A percentile compares a stretch with the other conserved stretches of the same genome.
Conservation (phyloP, 2,329 filamentous ascomycete species). For the Cadophora malorum region DNA sequence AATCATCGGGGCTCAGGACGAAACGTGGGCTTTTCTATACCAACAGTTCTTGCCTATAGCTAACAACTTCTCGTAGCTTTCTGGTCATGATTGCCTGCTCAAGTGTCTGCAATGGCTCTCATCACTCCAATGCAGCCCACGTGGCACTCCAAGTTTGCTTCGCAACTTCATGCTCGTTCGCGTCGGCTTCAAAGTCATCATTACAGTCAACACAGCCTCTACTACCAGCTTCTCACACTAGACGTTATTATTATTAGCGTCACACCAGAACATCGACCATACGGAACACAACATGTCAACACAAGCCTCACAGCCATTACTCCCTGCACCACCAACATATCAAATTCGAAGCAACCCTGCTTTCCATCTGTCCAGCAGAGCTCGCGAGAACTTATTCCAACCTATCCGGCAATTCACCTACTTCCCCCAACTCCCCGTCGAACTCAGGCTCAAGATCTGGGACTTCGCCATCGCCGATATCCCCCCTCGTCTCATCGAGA, state of each 20-base stretch:
- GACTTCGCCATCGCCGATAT: neutral
- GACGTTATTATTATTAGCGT: neutral
- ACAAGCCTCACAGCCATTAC: neutral
- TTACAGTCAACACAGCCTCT: too few species aligned
- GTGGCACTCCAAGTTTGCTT: neutral
- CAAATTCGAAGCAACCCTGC: too few species aligned
- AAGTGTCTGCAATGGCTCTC: neutral
- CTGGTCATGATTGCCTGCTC: neutral
- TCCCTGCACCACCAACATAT: neutral
- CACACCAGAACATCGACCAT: neutral
- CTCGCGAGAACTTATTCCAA: too few species aligned
- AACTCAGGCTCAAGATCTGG: neutral
- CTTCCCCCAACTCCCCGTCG: neutral
- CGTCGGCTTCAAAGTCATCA: neutral
- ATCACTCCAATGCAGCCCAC: neutral
- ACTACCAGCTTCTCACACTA: too few species aligned
- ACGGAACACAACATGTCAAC: neutral
- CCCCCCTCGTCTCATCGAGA: neutral
- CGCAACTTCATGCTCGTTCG: neutral
- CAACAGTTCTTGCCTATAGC: neutral
- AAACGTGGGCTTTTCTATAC: neutral
- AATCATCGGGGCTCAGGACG: neutral
- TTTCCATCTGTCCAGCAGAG: neutral
- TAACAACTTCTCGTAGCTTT: neutral
- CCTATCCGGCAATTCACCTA: neutral